These are phyloP conservation scores for Botrytis porri DNA, from an alignment of 2,329 filamentous ascomycete species.

Conservation along the genomic window DNA sequence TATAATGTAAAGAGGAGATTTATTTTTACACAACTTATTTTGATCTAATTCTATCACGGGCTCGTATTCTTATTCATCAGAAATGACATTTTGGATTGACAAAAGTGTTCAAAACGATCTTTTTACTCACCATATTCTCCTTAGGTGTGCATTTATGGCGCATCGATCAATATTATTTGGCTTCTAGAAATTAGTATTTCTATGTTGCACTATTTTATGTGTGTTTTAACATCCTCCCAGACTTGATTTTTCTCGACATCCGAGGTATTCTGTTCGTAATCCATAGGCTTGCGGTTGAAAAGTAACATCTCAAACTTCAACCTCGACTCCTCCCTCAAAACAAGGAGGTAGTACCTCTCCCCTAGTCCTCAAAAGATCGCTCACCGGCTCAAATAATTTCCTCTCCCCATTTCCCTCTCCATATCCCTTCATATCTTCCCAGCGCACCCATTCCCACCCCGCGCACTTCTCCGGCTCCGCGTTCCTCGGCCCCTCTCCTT, in stretches of 20 bases:
- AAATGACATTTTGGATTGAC: background rate
- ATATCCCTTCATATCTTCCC: slow-evolving; percentile 46
- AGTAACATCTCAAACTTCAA: background rate
- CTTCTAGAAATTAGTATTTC: background rate
- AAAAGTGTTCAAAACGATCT: background rate
- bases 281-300: background rate
- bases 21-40: too few relatives aligned
- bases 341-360: background rate
- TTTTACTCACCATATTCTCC: background rate
- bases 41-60: background rate
- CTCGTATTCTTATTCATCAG: background rate
- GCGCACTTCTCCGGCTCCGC: slow-evolving; percentile 49
- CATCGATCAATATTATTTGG: background rate
- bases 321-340: background rate
- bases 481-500: slow-evolving; percentile 52
- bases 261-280: too few relatives aligned
- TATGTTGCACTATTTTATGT: background rate
- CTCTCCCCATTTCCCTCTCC: slow-evolving; percentile 22
- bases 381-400: background rate
- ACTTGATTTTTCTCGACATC: background rate
- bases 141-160: background rate
- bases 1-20: background rate
- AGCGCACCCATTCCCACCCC: slow-evolving; percentile 51
- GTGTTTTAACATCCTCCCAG: background rate
- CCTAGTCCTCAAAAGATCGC: background rate